Evolutionary conservation across 371 early-diverging fungal species (phyloP).

Genomic region (Haplosporangium sp.): DNA sequence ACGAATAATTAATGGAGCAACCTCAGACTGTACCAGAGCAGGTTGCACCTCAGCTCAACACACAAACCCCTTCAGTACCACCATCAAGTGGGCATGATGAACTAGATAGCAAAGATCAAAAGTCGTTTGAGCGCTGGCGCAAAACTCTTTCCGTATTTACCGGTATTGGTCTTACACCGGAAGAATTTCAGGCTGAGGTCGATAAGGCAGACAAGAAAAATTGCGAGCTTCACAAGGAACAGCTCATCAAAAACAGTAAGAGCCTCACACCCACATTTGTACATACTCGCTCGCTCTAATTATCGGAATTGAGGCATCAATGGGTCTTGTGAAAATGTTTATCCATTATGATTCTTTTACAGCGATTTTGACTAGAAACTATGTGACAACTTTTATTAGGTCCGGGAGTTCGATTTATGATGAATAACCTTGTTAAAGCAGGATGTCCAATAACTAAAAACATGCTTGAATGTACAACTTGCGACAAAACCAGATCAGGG

Average conservation of each 20-base stretch:
- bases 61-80: slow-evolving; percentile 4
- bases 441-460: slow-evolving; percentile 72
- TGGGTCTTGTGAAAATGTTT: too few species aligned
- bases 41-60: background rate
- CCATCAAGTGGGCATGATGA: slow-evolving; percentile 3
- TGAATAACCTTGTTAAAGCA: slow-evolving; percentile 75
- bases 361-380: background rate
- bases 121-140: slow-evolving; percentile 67
- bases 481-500: slow-evolving; percentile 82
- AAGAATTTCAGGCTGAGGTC: slow-evolving; percentile 63
- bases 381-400: slow-evolving; percentile 59
- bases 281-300: too few species aligned
- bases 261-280: background rate
- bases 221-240: slow-evolving; percentile 81
- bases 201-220: slow-evolving; percentile 67
- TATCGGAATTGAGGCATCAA: too few species aligned
- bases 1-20: slow-evolving; percentile 1
- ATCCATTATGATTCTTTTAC: background rate
- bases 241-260: slow-evolving; percentile 77
- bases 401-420: slow-evolving; percentile 89
- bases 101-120: slow-evolving; percentile 26
- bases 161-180: slow-evolving; percentile 70
- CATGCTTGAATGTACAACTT: slow-evolving; percentile 83
- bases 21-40: background rate
- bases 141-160: slow-evolving; percentile 68